Evolutionary conservation across 306 rosid species (phyloP).

Genomic region (Medicago truncatula): DNA sequence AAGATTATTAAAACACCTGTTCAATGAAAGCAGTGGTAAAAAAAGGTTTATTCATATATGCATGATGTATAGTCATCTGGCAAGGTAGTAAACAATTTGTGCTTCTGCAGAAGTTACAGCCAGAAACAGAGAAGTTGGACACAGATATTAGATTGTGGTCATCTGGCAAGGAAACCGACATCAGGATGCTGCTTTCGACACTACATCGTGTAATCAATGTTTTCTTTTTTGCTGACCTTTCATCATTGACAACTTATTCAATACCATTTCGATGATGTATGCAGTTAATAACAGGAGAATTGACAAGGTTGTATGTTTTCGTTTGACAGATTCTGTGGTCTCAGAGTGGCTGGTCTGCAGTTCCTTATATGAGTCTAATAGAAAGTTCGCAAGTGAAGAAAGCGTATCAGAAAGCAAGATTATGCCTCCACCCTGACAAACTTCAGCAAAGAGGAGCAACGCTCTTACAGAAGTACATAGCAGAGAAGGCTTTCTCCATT

Average conservation of each 20-base stretch:
- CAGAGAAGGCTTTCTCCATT: slow-evolving; percentile 60
- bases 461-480: slow-evolving; percentile 64
- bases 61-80: not conserved
- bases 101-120: slow-evolving; percentile 43
- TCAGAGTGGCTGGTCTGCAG: slow-evolving; percentile 79
- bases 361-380: slow-evolving; percentile 61
- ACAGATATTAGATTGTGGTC: slow-evolving; percentile 81
- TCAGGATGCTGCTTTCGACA: slow-evolving; percentile 78
- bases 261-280: not conserved
- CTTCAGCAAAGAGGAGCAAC: slow-evolving; percentile 96
- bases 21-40: not conserved
- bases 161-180: slow-evolving; percentile 79
- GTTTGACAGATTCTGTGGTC: slow-evolving; percentile 74
- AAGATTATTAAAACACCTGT: not conserved
- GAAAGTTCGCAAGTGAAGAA: slow-evolving; percentile 78
- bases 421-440: slow-evolving; percentile 92
- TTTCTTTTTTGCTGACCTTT: not conserved
- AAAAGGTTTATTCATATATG: not conserved
- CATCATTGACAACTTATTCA: not conserved
- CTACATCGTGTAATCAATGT: slow-evolving; percentile 66
- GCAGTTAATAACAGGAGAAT: not conserved
- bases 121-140: slow-evolving; percentile 67
- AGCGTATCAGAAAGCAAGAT: slow-evolving; percentile 87
- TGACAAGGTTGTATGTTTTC: slow-evolving; percentile 40
- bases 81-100: not conserved